phyloP scores from a whole-genome alignment of 176 grass and related monocot genomes.

The Rhynchospora tenuis region DNA sequence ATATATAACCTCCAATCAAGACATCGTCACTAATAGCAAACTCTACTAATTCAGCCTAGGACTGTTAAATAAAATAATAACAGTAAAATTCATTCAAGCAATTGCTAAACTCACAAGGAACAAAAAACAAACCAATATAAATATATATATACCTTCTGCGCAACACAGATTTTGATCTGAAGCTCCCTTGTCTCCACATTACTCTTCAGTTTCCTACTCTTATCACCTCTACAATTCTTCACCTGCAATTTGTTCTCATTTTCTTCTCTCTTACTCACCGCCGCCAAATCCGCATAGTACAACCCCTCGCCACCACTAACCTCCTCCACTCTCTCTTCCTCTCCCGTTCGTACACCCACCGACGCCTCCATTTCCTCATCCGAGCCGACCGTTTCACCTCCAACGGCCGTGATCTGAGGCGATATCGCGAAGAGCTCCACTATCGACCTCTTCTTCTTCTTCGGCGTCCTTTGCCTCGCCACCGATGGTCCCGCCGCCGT shows the following conservation, averaged over 20 bases:
- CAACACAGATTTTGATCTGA: constrained; percentile 27
- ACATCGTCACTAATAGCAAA: neutral
- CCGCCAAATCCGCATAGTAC: constrained; percentile 14
- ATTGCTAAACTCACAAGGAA: neutral
- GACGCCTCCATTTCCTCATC: constrained; percentile 2
- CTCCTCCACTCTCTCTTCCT: constrained; percentile 16
- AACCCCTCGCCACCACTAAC: constrained; percentile 8
- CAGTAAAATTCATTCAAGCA: neutral
- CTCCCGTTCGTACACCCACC: neutral
- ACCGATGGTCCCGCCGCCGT: neutral
- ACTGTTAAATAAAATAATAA: neutral
- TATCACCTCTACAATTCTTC: constrained; percentile 24
- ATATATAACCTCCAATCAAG: neutral
- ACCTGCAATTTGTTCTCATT: constrained; percentile 3
- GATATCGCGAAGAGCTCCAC: constrained; percentile 37
- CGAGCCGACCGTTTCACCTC: neutral
- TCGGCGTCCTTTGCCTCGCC: constrained; percentile 18
- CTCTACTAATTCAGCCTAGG: neutral
- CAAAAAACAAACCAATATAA: neutral
- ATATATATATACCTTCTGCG: constrained; percentile 18
- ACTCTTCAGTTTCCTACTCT: constrained; percentile 15
- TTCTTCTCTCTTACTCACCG: constrained; percentile 22
- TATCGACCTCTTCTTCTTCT: constrained; percentile 39
- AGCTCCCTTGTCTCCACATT: constrained; percentile 18
- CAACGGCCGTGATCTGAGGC: constrained; percentile 35